Evolutionary conservation across 805 yeast species (phyloP).

Genomic region (Yamadazyma sp.): DNA sequence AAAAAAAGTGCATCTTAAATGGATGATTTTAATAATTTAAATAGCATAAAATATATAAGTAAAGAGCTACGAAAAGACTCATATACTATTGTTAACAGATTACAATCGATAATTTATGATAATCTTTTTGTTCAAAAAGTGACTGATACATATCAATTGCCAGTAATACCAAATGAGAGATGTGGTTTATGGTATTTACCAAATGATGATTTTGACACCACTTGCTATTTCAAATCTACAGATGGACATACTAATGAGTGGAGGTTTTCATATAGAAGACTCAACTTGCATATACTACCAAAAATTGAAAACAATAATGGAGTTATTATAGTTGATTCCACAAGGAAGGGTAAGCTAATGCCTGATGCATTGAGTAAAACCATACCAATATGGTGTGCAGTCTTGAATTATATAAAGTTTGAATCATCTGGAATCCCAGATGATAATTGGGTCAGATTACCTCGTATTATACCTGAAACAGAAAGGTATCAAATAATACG

Average conservation of each 20-base stretch:
- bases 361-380: conserved; percentile 90
- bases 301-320: conserved; percentile 44
- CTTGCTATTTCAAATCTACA: conserved; percentile 82
- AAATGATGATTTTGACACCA: conserved; percentile 36
- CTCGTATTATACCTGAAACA: conserved; percentile 47
- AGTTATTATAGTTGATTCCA: conserved; percentile 71
- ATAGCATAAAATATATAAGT: conserved; percentile 22
- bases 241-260: conserved; percentile 87
- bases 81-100: conserved; percentile 53
- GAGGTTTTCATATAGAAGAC: conserved; percentile 70
- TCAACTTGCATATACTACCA: conserved; percentile 69
- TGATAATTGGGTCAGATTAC: conserved; percentile 9
- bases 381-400: conserved; percentile 89
- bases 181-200: conserved; percentile 86
- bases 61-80: conserved; percentile 50
- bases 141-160: conserved; percentile 20
- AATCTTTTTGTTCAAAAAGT: conserved; percentile 42
- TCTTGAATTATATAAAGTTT: conserved; percentile 54
- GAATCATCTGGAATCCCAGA: conserved; percentile 8
- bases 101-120: conserved; percentile 72
- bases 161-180: conserved; percentile 71
- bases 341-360: conserved; percentile 77
- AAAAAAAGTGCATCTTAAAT: too few relatives aligned
- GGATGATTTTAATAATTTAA: conserved; percentile 18
- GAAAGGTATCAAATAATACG: conserved; percentile 53